A percentile compares a stretch with the other conserved stretches of the same genome.
These are phyloP conservation scores for Piper betle DNA, from an alignment of 164 flowering plant genomes.

Conservation along the genomic window DNA sequence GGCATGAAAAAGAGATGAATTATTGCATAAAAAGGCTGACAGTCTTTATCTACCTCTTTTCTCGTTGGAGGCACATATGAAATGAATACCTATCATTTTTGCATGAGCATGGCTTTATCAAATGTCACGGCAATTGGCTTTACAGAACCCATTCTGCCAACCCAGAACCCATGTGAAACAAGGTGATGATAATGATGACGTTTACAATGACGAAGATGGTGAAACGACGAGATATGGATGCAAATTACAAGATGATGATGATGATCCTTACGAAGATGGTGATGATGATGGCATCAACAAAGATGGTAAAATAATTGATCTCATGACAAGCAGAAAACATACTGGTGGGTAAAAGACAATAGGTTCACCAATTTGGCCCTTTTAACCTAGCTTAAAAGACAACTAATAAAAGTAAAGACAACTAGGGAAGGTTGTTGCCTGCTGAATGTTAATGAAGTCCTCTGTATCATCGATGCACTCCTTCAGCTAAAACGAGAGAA, in stretches of 20 bases:
- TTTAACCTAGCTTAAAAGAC: too few relatives aligned
- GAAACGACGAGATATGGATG: not conserved
- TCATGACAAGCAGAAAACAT: not conserved
- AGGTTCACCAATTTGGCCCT: not conserved
- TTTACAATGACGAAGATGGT: not conserved
- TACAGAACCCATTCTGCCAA: not conserved
- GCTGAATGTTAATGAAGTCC: conserved; percentile 62
- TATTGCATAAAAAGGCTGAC: too few relatives aligned
- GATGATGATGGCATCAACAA: too few relatives aligned
- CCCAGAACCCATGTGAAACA: too few relatives aligned
- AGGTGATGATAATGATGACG: not conserved
- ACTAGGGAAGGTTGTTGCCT: conserved; percentile 43
- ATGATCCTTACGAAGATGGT: not conserved
- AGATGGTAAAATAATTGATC: too few relatives aligned
- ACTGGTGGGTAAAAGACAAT: too few relatives aligned
- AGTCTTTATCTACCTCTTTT: too few relatives aligned
- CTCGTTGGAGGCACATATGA: too few relatives aligned
- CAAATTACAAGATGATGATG: not conserved
- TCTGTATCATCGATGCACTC: conserved; percentile 19
- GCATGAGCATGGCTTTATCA: too few relatives aligned
- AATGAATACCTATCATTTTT: too few relatives aligned
- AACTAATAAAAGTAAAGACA: not conserved
- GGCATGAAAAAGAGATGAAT: too few relatives aligned
- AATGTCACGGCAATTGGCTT: too few relatives aligned
- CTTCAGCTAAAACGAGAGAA: conserved; percentile 43